These are phyloP conservation scores for Calycina marina DNA, from an alignment of 2,329 filamentous ascomycete species.

Conservation along the genomic window DNA sequence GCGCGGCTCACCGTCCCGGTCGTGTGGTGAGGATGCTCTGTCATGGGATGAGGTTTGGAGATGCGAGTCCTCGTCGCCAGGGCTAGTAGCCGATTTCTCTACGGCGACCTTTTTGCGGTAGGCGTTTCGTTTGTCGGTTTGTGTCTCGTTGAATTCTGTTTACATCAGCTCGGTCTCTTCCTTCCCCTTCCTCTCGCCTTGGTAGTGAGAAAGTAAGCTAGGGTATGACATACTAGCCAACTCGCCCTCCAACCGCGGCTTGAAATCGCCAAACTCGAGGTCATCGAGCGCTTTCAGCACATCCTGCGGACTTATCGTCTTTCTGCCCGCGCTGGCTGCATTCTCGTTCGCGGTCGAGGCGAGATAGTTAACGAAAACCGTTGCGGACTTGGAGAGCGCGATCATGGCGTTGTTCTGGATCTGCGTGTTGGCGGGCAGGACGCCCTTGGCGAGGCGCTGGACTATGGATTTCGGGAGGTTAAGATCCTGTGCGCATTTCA, in stretches of 20 bases:
- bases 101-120: conserved; percentile 58
- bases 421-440: conserved; percentile 66
- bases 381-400: conserved; percentile 68
- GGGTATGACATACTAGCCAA: conserved; percentile 46
- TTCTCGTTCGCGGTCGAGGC: conserved; percentile 61
- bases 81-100: conserved; percentile 32
- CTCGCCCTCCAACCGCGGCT: conserved; percentile 58
- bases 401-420: conserved; percentile 71
- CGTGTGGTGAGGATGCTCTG: no score
- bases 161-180: conserved; percentile 6
- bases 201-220: not conserved
- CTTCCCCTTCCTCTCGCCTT: not conserved
- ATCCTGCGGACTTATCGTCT: conserved; percentile 63
- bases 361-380: conserved; percentile 71
- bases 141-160: conserved; percentile 53
- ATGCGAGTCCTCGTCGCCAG: conserved; percentile 8
- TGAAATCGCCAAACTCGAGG: conserved; percentile 57
- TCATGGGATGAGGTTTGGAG: no score
- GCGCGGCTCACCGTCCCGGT: conserved; percentile 18
- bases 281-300: conserved; percentile 66
- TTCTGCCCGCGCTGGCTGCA: conserved; percentile 52
- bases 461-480: conserved; percentile 70
- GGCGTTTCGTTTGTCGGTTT: conserved; percentile 59
- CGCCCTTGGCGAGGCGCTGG: conserved; percentile 64
- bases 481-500: conserved; percentile 43